A percentile compares a stretch with the other conserved stretches of the same genome.
Evolutionary conservation across 495 filamentous ascomycete species (phyloP).

Genomic region (Parachaetomium inaequale): DNA sequence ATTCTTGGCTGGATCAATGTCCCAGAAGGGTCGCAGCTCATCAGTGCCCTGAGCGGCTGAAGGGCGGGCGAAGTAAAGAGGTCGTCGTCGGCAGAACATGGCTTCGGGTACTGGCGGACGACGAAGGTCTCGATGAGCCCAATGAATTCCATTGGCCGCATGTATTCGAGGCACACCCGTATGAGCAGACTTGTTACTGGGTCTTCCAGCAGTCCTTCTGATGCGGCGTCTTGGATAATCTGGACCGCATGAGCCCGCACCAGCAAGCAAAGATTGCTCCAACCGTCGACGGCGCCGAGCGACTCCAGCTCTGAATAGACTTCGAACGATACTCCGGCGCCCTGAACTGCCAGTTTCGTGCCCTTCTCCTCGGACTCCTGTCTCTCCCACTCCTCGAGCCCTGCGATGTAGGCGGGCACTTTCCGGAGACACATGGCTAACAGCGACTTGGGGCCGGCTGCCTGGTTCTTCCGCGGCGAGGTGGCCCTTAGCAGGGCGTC

Average conservation of each 20-base stretch:
- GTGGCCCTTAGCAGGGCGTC: constrained; percentile 50
- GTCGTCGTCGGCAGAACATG: constrained; percentile 32
- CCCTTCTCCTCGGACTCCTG: constrained; percentile 51
- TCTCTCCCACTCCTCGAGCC: constrained; percentile 53
- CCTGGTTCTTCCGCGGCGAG: constrained; percentile 6
- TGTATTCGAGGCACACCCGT: constrained; percentile 38
- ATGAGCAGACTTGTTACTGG: constrained; percentile 40
- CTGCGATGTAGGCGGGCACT: constrained; percentile 60
- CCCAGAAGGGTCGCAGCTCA: constrained; percentile 24
- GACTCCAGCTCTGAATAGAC: constrained; percentile 67
- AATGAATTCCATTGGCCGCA: constrained; percentile 41
- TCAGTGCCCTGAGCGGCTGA: constrained; percentile 32
- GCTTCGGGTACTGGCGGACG: constrained; percentile 36
- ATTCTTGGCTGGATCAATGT: constrained; percentile 35
- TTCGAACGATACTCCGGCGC: constrained; percentile 39
- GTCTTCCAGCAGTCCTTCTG: constrained; percentile 43
- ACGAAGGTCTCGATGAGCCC: constrained; percentile 36
- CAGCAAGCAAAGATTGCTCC: constrained; percentile 61
- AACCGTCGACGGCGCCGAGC: constrained; percentile 56
- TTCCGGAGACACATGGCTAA: constrained; percentile 62
- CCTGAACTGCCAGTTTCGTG: constrained; percentile 38
- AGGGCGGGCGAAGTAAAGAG: constrained; percentile 26
- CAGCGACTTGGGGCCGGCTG: constrained; percentile 45
- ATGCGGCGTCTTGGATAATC: constrained; percentile 53
- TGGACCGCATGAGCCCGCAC: constrained; percentile 65